A percentile compares a stretch with the other conserved stretches of the same genome.
Conservation (phyloP, 2,329 filamentous ascomycete species). For the Alternaria metachromatica region DNA sequence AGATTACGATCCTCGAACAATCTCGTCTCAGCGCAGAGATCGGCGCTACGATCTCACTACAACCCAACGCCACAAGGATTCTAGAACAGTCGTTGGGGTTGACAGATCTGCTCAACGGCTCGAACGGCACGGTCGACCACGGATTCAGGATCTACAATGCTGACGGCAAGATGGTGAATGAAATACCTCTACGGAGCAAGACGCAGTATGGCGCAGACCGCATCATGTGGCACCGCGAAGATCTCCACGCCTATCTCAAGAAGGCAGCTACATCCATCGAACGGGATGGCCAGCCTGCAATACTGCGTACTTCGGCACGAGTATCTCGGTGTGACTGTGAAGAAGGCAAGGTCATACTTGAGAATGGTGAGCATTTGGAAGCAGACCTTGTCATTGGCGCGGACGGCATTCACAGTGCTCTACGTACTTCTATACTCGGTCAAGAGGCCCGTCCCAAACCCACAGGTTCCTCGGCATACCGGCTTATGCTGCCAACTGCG, state of each 20-base stretch:
- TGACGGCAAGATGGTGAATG: slow-evolving; percentile 41
- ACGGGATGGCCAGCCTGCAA: slow-evolving; percentile 40
- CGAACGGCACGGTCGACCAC: slow-evolving; percentile 45
- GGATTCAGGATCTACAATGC: slow-evolving; percentile 47
- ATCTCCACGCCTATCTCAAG: slow-evolving; percentile 55
- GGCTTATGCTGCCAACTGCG: slow-evolving; percentile 42
- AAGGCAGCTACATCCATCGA: slow-evolving; percentile 46
- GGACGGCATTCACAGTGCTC: slow-evolving; percentile 56
- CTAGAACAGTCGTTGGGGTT: slow-evolving; percentile 41
- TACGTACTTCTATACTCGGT: slow-evolving; percentile 32
- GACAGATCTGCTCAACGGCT: slow-evolving; percentile 30
- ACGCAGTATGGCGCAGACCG: slow-evolving; percentile 49
- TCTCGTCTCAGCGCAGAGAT: slow-evolving; percentile 46
- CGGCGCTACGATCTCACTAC: slow-evolving; percentile 52
- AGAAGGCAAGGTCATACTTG: slow-evolving; percentile 52
- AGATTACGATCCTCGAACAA: slow-evolving; percentile 46
- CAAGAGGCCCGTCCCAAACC: slow-evolving; percentile 31
- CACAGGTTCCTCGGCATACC: slow-evolving; percentile 51
- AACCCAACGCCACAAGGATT: slow-evolving; percentile 52
- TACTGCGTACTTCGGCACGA: slow-evolving; percentile 51
- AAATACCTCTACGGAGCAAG: slow-evolving; percentile 39
- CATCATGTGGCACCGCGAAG: slow-evolving; percentile 53
- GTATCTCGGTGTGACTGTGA: slow-evolving; percentile 53
- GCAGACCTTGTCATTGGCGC: slow-evolving; percentile 62
- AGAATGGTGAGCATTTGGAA: slow-evolving; percentile 50